Conservation (phyloP, 2,329 filamentous ascomycete species). For the Neodidymelliopsis sp. region DNA sequence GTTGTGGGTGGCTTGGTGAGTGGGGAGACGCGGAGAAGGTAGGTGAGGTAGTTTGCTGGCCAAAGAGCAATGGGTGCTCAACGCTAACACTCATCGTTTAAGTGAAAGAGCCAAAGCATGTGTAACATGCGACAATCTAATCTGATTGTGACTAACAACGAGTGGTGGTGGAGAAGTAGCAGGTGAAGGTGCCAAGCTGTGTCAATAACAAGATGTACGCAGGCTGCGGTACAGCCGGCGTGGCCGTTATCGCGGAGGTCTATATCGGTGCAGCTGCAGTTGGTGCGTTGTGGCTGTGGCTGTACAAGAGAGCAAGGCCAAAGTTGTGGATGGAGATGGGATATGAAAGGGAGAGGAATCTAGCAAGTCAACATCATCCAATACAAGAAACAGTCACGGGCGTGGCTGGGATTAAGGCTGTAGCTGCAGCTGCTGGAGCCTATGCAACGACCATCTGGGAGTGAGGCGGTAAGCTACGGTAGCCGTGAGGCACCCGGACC, state of each 20-base stretch:
- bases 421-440: conserved; percentile 33
- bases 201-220: neutral
- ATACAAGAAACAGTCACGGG: conserved; percentile 16
- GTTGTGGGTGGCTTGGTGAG: conserved; percentile 39
- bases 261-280: conserved; percentile 1
- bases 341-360: neutral
- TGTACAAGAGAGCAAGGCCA: neutral
- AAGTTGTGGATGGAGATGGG: neutral
- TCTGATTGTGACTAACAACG: neutral
- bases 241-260: conserved; percentile 2
- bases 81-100: conserved; percentile 51
- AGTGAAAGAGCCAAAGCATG: conserved; percentile 7
- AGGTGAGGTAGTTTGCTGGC: conserved; percentile 44
- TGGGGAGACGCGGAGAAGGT: conserved; percentile 43
- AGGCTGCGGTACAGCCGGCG: conserved; percentile 3
- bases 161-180: too few species aligned
- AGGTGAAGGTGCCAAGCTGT: neutral
- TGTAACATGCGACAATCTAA: conserved; percentile 9
- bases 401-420: conserved; percentile 33
- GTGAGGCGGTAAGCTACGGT: conserved; percentile 37
- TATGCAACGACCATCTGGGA: conserved; percentile 22
- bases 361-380: conserved; percentile 1
- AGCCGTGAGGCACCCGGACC: conserved; percentile 19
- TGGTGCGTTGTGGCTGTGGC: too few species aligned
- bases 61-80: conserved; percentile 49